A percentile compares a stretch with the other conserved stretches of the same genome.
Conservation (phyloP, 2,329 filamentous ascomycete genomes). For the Colletotrichum zoysiae region DNA sequence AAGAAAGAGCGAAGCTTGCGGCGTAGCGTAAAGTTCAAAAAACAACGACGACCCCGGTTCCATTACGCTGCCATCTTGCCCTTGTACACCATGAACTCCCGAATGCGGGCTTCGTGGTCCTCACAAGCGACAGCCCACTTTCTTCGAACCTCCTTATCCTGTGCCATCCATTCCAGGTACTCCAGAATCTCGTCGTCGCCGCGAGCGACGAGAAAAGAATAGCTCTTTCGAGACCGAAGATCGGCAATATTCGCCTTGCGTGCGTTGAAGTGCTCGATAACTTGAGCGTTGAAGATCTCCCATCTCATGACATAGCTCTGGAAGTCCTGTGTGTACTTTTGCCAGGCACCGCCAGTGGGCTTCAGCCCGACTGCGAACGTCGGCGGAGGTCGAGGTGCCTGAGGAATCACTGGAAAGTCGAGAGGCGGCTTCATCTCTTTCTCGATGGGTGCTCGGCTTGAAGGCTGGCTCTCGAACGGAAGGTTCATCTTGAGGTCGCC, state of each 20-base stretch:
- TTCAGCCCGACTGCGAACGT: slow-evolving; percentile 58
- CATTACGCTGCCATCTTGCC: slow-evolving; percentile 56
- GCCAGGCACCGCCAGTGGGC: slow-evolving; percentile 59
- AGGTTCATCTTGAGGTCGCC: slow-evolving; percentile 68
- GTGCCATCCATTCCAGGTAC: slow-evolving; percentile 71
- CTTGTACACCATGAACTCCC: slow-evolving; percentile 66
- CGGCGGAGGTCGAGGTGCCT: slow-evolving; percentile 62
- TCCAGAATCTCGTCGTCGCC: slow-evolving; percentile 63
- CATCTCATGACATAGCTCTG: slow-evolving; percentile 63
- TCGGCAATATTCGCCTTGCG: slow-evolving; percentile 60
- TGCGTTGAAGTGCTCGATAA: slow-evolving; percentile 68
- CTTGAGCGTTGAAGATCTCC: slow-evolving; percentile 58
- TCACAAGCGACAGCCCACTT: slow-evolving; percentile 72
- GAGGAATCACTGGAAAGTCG: slow-evolving; percentile 62
- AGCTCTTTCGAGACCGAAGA: slow-evolving; percentile 57
- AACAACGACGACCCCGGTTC: slow-evolving; percentile 12
- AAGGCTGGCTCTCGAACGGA: slow-evolving; percentile 67
- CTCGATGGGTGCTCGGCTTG: slow-evolving; percentile 54
- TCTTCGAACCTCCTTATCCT: slow-evolving; percentile 73
- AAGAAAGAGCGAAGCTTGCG: not conserved
- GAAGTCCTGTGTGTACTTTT: slow-evolving; percentile 66
- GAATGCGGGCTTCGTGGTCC: slow-evolving; percentile 70
- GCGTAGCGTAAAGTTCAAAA: not conserved
- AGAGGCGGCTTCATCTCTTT: slow-evolving; percentile 54
- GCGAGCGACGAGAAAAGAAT: slow-evolving; percentile 58